phyloP scores from a whole-genome alignment of 148 eudicot genomes.

The Camellia sinensis region DNA sequence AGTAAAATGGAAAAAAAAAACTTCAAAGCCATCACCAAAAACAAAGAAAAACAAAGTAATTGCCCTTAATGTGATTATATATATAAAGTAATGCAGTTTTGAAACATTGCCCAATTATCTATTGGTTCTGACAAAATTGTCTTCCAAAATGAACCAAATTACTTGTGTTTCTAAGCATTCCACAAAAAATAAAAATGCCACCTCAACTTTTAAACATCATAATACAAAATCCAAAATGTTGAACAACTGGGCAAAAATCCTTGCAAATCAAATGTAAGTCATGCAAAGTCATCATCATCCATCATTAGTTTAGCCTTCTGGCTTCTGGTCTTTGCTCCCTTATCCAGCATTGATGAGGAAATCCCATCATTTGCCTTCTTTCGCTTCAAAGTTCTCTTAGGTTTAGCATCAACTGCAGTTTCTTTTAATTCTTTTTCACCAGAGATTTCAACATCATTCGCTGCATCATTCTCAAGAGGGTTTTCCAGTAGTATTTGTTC shows the following conservation, averaged over 20 bases:
- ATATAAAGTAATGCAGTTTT: too few relatives aligned
- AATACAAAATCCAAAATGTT: neutral
- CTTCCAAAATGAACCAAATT: neutral
- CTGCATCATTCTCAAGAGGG: slow-evolving; percentile 6
- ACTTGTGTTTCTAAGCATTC: neutral
- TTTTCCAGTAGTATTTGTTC: neutral
- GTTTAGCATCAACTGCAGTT: slow-evolving; percentile 10
- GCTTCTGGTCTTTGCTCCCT: slow-evolving; percentile 13
- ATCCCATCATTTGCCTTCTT: slow-evolving; percentile 26
- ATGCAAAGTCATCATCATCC: slow-evolving; percentile 6
- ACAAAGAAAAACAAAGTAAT: too few relatives aligned
- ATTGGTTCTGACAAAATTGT: too few relatives aligned
- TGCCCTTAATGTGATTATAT: too few relatives aligned
- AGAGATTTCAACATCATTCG: neutral
- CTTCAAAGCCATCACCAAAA: too few relatives aligned
- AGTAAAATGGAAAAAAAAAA: too few relatives aligned
- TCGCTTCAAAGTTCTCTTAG: slow-evolving; percentile 22
- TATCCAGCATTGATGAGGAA: slow-evolving; percentile 4
- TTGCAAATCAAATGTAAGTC: neutral
- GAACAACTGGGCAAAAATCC: neutral
- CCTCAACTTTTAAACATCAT: neutral
- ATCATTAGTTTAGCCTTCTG: slow-evolving; percentile 24
- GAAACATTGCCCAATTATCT: too few relatives aligned
- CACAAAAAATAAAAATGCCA: neutral
- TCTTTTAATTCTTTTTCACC: neutral